These are phyloP conservation scores for Carex myosuroides DNA, from an alignment of 176 grass and related monocot species.

Conservation along the genomic window DNA sequence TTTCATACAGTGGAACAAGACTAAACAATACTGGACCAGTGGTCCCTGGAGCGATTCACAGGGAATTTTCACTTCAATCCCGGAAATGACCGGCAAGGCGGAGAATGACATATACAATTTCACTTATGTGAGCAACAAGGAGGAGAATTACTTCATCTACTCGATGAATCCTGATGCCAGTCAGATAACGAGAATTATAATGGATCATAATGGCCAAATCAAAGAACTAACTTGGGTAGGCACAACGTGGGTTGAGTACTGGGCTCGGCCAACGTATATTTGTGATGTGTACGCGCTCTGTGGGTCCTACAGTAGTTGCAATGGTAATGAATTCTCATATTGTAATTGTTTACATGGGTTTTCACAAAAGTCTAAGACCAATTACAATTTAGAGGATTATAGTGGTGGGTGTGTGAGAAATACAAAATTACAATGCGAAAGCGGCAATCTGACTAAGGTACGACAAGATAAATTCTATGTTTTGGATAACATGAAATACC, in stretches of 20 bases:
- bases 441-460: too few relatives aligned
- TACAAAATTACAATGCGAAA: too few relatives aligned
- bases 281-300: too few relatives aligned
- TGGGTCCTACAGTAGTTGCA: too few relatives aligned
- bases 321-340: too few relatives aligned
- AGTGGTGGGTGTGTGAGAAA: too few relatives aligned
- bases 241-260: slow-evolving; percentile 33
- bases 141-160: slow-evolving; percentile 61
- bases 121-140: slow-evolving; percentile 21
- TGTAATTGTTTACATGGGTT: too few relatives aligned
- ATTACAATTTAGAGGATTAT: too few relatives aligned
- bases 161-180: slow-evolving; percentile 21
- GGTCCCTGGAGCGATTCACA: slow-evolving; percentile 34
- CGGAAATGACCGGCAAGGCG: slow-evolving; percentile 30
- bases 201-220: slow-evolving; percentile 49
- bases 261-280: background rate
- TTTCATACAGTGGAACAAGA: slow-evolving; percentile 67
- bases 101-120: slow-evolving; percentile 30
- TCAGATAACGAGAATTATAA: slow-evolving; percentile 35
- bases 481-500: too few relatives aligned
- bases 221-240: slow-evolving; percentile 43
- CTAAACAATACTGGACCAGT: slow-evolving; percentile 44
- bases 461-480: too few relatives aligned
- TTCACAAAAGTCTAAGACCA: too few relatives aligned
- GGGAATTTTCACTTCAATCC: slow-evolving; percentile 25